Percentiles rank a stretch among this genome's conserved stretches.
Conservation (phyloP, 345 rosid genomes). For the Linum lewisii region DNA sequence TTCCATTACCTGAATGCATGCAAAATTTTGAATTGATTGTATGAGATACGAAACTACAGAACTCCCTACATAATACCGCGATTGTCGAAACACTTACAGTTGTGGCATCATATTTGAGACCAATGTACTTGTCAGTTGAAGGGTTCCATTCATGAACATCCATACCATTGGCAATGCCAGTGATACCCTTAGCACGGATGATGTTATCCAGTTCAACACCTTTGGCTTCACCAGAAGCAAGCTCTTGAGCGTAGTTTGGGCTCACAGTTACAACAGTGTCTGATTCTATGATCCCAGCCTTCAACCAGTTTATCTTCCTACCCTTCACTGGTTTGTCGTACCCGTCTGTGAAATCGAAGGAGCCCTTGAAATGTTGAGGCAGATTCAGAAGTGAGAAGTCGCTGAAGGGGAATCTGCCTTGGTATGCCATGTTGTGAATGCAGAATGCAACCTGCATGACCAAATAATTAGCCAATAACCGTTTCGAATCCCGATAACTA, state of each 20-base stretch:
- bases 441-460: constrained; percentile 78
- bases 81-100: constrained; percentile 52
- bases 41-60: neutral
- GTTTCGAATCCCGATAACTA: no score
- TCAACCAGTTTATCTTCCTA: constrained; percentile 95
- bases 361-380: constrained; percentile 58
- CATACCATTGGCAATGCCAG: constrained; percentile 89
- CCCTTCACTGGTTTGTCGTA: constrained; percentile 65
- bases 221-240: constrained; percentile 55
- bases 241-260: constrained; percentile 75
- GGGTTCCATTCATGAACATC: constrained; percentile 98
- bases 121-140: constrained; percentile 61
- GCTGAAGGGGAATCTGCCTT: constrained; percentile 62
- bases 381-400: constrained; percentile 64
- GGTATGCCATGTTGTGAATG: constrained; percentile 97
- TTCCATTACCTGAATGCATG: constrained; percentile 41
- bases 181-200: constrained; percentile 44
- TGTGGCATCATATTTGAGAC: constrained; percentile 50
- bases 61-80: neutral
- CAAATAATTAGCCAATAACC: no score
- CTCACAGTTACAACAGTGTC: constrained; percentile 73
- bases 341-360: constrained; percentile 86
- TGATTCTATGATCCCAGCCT: constrained; percentile 76
- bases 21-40: no score
- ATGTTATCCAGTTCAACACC: constrained; percentile 72